Evolutionary conservation across 441 rosid species (phyloP).

Genomic region (Omphalea diandra): DNA sequence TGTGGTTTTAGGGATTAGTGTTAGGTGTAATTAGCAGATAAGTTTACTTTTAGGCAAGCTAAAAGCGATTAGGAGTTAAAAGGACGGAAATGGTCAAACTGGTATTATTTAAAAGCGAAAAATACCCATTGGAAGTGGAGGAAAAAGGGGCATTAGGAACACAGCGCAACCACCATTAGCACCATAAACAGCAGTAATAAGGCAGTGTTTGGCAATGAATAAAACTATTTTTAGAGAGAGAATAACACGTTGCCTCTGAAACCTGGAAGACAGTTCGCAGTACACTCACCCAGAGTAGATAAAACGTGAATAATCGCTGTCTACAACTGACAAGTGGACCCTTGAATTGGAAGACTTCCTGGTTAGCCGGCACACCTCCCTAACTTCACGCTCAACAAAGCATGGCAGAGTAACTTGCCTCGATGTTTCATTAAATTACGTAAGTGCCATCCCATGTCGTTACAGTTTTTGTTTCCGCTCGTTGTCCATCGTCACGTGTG

Average conservation of each 20-base stretch:
- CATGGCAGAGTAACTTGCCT: background rate
- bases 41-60: slow-evolving; percentile 15
- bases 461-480: too few species aligned
- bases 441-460: too few species aligned
- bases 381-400: slow-evolving; percentile 15
- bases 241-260: background rate
- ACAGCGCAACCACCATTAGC: background rate
- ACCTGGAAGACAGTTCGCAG: background rate
- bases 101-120: slow-evolving; percentile 11
- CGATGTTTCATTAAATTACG: too few species aligned
- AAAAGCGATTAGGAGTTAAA: background rate
- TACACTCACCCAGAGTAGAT: background rate
- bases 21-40: background rate
- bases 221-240: background rate
- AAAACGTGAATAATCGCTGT: background rate
- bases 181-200: background rate
- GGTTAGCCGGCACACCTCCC: slow-evolving; percentile 12
- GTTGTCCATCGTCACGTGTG: too few species aligned
- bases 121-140: background rate
- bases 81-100: background rate
- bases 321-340: background rate
- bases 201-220: slow-evolving; percentile 10
- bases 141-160: background rate
- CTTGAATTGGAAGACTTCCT: background rate
- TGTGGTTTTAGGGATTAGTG: slow-evolving; percentile 10